Percentiles rank a stretch among this genome's conserved stretches.
Conservation (phyloP, 129 eudicot genomes). For the Flaveria ramosissima region DNA sequence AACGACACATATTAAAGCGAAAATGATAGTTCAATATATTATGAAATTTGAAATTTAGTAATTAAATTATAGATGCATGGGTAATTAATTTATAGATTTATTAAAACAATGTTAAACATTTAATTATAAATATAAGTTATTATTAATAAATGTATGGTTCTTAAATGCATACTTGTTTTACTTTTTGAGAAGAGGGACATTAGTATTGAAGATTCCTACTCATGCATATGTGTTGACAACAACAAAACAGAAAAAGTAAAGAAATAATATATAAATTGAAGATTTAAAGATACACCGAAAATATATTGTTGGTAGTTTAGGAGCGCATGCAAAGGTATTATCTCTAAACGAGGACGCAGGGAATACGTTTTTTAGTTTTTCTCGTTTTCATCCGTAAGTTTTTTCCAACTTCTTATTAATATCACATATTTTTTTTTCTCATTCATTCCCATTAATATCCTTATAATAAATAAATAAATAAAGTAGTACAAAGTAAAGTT, state of each 20-base stretch:
- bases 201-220: constrained; percentile 1
- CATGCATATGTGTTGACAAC: constrained; percentile 14
- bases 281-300: not conserved
- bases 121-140: not conserved
- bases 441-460: no score
- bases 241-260: constrained; percentile 3
- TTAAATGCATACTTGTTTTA: not conserved
- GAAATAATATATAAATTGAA: not conserved
- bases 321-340: constrained; percentile 5
- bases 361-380: no score
- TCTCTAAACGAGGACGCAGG: not conserved
- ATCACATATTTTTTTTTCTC: no score
- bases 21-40: not conserved
- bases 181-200: constrained; percentile 5
- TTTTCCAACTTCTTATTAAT: no score
- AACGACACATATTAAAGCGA: constrained; percentile 2
- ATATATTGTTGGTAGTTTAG: not conserved
- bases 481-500: no score
- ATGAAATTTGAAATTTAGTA: no score
- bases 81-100: not conserved
- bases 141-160: not conserved
- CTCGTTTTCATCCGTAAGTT: no score
- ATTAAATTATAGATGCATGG: not conserved
- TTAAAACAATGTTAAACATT: not conserved
- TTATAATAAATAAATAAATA: no score